Evolutionary conservation across 768 basidiomycete genomes (phyloP).

Genomic region (Suillus tomentosus): DNA sequence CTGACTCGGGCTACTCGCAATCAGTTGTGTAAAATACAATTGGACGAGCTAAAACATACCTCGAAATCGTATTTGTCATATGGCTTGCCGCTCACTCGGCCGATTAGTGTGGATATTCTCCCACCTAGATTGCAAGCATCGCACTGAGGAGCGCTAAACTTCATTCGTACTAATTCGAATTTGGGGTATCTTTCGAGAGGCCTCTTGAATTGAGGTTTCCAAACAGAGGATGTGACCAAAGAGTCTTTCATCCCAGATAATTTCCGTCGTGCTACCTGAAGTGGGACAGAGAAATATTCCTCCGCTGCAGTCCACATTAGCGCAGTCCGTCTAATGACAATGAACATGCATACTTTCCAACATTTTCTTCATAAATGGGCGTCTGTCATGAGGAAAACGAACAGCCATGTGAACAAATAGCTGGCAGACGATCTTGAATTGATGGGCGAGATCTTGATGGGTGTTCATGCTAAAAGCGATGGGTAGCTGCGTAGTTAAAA

Average conservation of each 20-base stretch:
- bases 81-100: conserved; percentile 62
- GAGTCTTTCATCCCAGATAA: conserved; percentile 71
- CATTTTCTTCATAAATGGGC: conserved; percentile 55
- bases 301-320: conserved; percentile 41
- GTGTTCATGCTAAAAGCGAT: conserved; percentile 79
- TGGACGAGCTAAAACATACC: conserved; percentile 31
- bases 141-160: conserved; percentile 63
- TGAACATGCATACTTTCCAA: conserved; percentile 42
- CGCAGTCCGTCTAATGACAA: background rate
- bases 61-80: conserved; percentile 76
- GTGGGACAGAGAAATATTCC: conserved; percentile 74
- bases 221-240: conserved; percentile 81
- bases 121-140: conserved; percentile 83
- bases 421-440: conserved; percentile 89
- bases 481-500: conserved; percentile 53
- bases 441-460: conserved; percentile 72
- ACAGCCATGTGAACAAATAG: conserved; percentile 84
- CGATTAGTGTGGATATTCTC: conserved; percentile 63
- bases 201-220: conserved; percentile 70
- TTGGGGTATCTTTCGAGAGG: conserved; percentile 67
- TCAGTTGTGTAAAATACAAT: background rate
- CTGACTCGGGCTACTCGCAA: conserved; percentile 12
- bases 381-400: conserved; percentile 50
- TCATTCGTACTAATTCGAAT: conserved; percentile 53
- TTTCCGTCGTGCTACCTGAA: conserved; percentile 68